Base-by-base conservation (phyloP, 169 alveolate genomes). In the Babesia gibsoni region DNA sequence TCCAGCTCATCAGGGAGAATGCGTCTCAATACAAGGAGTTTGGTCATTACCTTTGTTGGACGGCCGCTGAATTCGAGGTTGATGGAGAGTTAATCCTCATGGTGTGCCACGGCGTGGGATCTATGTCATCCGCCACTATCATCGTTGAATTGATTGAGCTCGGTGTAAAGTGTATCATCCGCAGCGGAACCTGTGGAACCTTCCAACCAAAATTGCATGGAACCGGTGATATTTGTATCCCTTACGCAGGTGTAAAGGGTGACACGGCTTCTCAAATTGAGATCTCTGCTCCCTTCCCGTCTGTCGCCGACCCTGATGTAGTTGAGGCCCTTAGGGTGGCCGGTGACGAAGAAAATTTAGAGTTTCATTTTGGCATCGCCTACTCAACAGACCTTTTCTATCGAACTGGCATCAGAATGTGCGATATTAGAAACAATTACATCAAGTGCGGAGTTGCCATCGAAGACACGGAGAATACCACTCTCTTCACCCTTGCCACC, bases 241-340 rank as follows among this genome's bases (percentile, higher is more conserved):
- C 45, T 39, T 69, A 69, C 63, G 81, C 65, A 30, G 16, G 56
- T 48, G 25, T 58, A 52, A 54, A 70, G 59, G 57, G 57, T n/a
- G 81, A 69, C 52, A 7, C 45, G 25, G 33, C 54, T 27, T 23
- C 72, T 8, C 35, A 23, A 20, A 30, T 22, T 25, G 81, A 69
- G 3, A 39, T 57, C 32, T 69, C 54, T 49, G 6, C 35, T 43
- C 59, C 70, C 10, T 69, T 30, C 81, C 81, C 81, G 0, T 69
- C 81, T 8, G 81, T 33, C 39, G 81, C 81, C 32, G 66, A 69
- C 59, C 81, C 81, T 20, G 49, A 52, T 10, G 69, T 69, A 35
- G 69, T 69, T n/a, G 67, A 61, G 52, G 67, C 81, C 35, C 81
- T 69, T 9, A 54, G 81, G 41, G 27, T 32, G 27, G 58, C 72